A percentile compares a stretch with the other conserved stretches of the same genome.
Evolutionary conservation across 129 eudicot species (phyloP).

Genomic region (Oenanthe sinensis): DNA sequence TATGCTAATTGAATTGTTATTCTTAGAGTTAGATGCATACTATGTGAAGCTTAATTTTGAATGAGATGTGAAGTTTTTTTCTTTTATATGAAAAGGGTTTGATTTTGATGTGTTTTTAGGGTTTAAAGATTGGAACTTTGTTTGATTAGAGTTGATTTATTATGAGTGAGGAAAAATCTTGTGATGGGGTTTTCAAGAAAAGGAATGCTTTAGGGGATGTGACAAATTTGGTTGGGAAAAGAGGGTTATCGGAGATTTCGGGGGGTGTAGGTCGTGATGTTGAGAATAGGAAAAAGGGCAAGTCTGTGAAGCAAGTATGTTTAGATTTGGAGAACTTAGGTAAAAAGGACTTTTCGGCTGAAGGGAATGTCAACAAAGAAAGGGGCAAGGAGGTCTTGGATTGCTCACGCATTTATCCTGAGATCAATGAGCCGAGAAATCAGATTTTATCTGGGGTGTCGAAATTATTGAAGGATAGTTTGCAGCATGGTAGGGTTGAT

Average conservation of each 20-base stretch:
- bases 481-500: not conserved
- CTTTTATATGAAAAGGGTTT: slow-evolving; percentile 1
- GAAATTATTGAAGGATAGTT: not conserved
- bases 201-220: slow-evolving; percentile 64
- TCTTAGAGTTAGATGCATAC: too few species aligned
- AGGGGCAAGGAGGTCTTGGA: slow-evolving; percentile 17
- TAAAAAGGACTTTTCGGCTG: slow-evolving; percentile 15
- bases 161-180: slow-evolving; percentile 37
- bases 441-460: slow-evolving; percentile 14
- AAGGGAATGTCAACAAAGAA: slow-evolving; percentile 5
- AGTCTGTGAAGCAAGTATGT: slow-evolving; percentile 21
- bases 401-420: slow-evolving; percentile 22
- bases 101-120: not conserved
- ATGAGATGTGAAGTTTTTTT: not conserved
- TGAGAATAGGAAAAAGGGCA: slow-evolving; percentile 12
- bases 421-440: slow-evolving; percentile 22
- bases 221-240: slow-evolving; percentile 62
- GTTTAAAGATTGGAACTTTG: slow-evolving; percentile 1
- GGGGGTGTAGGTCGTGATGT: slow-evolving; percentile 9
- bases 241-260: slow-evolving; percentile 29
- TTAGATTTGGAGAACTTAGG: slow-evolving; percentile 7
- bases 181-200: slow-evolving; percentile 21
- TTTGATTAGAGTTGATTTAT: slow-evolving; percentile 3
- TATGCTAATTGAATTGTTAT: not conserved
- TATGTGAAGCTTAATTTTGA: too few species aligned